Evolutionary conservation across 306 rosid species (phyloP), one percentile per base, ranked within the genome.

Genomic region (Calophaca sinica): DNA sequence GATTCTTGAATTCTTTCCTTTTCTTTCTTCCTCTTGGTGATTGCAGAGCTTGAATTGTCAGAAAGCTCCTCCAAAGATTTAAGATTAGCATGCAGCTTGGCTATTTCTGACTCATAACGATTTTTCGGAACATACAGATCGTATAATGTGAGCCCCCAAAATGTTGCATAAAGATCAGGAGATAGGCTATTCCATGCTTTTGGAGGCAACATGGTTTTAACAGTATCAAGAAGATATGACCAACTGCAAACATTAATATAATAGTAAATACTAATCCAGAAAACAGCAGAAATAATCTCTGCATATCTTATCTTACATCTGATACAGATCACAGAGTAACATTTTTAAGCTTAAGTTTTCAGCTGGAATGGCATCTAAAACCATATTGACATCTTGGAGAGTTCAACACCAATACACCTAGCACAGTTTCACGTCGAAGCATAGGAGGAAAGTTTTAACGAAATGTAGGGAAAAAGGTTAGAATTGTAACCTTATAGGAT

Each of bases 131-230:
- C 96, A 70, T 92, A 87, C 65, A 94, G 89, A 81, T 94, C 99
- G 72, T 94, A 94, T 42, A 94, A 94, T 1, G 97, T 94, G 77
- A 94, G 99, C 74, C 99, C 99, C 99, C 99, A 94, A 80, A 94
- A 94, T 29, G 99, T 90, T 6, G 96, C 87, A 81, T 90, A 94
- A 28, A 94, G 97, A 85, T 92, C 99, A 73, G 99, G 97, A 76
- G 99, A 94, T 61, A 94, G 87, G 81, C 99, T 94, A 70, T 94
- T 92, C 99, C 99, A 94, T 63, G 99, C 93, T 86, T 88, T 94
- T 51, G 93, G 69, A 80, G 99, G 99, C 74, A 94, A 76, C 99
- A 94, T 91, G 38, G 89, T 87, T 84, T 87, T 90, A 3, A 91
- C 96, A 32, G 89, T 87, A 74, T 59, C 88, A 55, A 90, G 96